These are phyloP conservation scores for Coemansia biformis DNA, from an alignment of 192 early-diverging fungal species.

Conservation along the genomic window DNA sequence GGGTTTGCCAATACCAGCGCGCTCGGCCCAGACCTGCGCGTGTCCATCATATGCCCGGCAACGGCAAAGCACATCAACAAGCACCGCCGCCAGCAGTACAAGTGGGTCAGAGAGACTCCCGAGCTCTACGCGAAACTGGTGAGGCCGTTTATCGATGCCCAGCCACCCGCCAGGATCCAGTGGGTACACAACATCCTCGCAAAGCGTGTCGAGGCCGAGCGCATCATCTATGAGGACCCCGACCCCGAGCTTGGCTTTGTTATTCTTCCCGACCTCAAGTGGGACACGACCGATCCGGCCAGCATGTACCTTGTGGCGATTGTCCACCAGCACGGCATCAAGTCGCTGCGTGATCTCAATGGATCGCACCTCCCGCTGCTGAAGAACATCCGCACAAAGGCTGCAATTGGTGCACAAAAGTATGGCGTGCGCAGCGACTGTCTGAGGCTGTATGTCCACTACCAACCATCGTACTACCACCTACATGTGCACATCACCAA, in stretches of 20 bases:
- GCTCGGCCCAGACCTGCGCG: constrained; percentile 53
- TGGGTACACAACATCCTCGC: constrained; percentile 78
- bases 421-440: constrained; percentile 53
- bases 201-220: constrained; percentile 59
- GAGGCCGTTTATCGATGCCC: constrained; percentile 57
- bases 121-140: constrained; percentile 52
- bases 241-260: constrained; percentile 64
- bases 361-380: constrained; percentile 58
- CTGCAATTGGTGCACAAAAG: constrained; percentile 40
- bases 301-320: constrained; percentile 66
- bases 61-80: constrained; percentile 68
- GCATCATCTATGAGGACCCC: constrained; percentile 57
- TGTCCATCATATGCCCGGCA: constrained; percentile 60
- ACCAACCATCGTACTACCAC: constrained; percentile 80
- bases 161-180: constrained; percentile 56
- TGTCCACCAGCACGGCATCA: constrained; percentile 52
- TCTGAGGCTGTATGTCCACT: constrained; percentile 69
- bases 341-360: constrained; percentile 60
- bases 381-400: constrained; percentile 55
- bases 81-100: constrained; percentile 59
- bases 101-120: constrained; percentile 61
- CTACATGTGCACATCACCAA: constrained; percentile 77
- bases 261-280: constrained; percentile 74
- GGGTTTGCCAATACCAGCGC: constrained; percentile 27
- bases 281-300: constrained; percentile 60